phyloP scores from a whole-genome alignment of 805 yeast species.

The Lipomyces sp. region DNA sequence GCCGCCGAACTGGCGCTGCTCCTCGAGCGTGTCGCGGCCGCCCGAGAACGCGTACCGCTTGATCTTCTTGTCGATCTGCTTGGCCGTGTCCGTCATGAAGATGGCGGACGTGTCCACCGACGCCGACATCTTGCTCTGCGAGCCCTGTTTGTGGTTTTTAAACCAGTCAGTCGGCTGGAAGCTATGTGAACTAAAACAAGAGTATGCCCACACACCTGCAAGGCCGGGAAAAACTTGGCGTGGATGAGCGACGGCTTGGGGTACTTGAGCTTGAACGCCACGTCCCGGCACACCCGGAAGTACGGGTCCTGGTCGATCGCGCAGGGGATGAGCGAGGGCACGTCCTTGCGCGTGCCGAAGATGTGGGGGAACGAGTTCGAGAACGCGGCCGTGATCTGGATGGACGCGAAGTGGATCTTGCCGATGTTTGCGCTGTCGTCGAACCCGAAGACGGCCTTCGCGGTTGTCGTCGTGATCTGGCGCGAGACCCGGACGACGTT shows the following conservation, averaged over 20 bases:
- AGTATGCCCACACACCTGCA: constrained; percentile 15
- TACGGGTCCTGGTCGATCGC: constrained; percentile 99
- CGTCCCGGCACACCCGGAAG: constrained; percentile 95
- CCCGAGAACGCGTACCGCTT: constrained; percentile 97
- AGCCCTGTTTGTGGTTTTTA: constrained; percentile 65
- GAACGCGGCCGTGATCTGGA: constrained; percentile 94
- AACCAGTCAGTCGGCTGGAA: too few species aligned
- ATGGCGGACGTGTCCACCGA: constrained; percentile 86
- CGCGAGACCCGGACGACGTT: constrained; percentile 89
- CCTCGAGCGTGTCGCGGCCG: constrained; percentile 82
- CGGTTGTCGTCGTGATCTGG: constrained; percentile 95
- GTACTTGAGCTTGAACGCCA: constrained; percentile 86
- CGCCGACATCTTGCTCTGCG: constrained; percentile 95
- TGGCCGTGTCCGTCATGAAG: constrained; percentile 91
- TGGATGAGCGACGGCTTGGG: constrained; percentile 90
- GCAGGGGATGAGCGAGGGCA: constrained; percentile 96
- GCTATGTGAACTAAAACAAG: too few species aligned
- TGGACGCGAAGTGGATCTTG: constrained; percentile 88
- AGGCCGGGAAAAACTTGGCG: constrained; percentile 94
- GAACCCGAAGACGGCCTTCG: constrained; percentile 95
- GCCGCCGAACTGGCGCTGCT: constrained; percentile 87
- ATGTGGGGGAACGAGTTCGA: constrained; percentile 95
- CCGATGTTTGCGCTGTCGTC: constrained; percentile 94
- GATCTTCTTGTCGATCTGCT: constrained; percentile 87
- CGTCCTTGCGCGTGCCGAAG: constrained; percentile 77